A percentile compares a stretch with the other conserved stretches of the same genome.
Evolutionary conservation across 2,329 filamentous ascomycete genomes (phyloP).

Genomic region (Clarireedia paspali): DNA sequence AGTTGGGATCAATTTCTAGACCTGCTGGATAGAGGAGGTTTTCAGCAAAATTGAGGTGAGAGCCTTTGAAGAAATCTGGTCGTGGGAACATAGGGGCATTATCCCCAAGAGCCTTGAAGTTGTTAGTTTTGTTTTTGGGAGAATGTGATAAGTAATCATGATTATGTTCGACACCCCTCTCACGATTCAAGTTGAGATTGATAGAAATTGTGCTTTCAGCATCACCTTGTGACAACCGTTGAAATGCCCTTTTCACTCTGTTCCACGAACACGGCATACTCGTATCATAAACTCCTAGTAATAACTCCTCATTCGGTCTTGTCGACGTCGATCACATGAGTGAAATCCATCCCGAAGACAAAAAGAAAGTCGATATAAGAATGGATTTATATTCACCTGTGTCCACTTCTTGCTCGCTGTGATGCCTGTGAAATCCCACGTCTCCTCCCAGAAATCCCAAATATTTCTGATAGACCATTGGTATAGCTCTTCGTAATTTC

Average conservation of each 20-base stretch:
- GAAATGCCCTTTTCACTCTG: too few relatives aligned
- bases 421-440: conserved; percentile 70
- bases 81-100: conserved; percentile 73
- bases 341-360: neutral
- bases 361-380: neutral
- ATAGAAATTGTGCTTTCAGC: too few relatives aligned
- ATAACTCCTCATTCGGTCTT: neutral
- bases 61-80: conserved; percentile 74
- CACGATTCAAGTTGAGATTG: too few relatives aligned
- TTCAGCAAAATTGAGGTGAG: conserved; percentile 85
- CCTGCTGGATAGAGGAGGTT: conserved; percentile 78
- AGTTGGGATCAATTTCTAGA: conserved; percentile 45
- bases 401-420: neutral
- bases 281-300: neutral
- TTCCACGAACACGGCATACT: too few relatives aligned
- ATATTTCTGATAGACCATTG: conserved; percentile 77
- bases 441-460: conserved; percentile 72
- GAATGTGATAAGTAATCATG: neutral
- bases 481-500: conserved; percentile 68
- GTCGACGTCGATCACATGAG: conserved; percentile 4
- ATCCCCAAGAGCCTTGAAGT: conserved; percentile 59
- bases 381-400: neutral
- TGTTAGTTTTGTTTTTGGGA: neutral
- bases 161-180: neutral
- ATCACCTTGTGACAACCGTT: too few relatives aligned